Conservation (phyloP, 2,329 filamentous ascomycete species). For the Metarhizium robertsii region DNA sequence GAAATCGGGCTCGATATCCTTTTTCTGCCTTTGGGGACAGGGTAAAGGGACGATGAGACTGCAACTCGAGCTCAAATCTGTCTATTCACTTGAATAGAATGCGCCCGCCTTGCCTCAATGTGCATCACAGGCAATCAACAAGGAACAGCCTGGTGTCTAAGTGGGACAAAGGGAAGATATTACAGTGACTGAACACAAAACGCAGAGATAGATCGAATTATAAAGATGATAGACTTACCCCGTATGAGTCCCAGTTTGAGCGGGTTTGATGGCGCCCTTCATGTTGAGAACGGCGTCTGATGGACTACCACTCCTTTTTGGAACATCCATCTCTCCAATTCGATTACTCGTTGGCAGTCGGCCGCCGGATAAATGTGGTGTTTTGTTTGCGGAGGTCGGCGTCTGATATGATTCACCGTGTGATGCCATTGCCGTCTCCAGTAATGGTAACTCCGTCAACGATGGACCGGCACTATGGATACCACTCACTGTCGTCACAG, state of each 20-base stretch:
- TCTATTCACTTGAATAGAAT: not conserved
- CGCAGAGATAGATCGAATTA: not conserved
- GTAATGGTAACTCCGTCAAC: slow-evolving; percentile 26
- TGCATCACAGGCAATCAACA: not conserved
- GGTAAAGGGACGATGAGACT: not conserved
- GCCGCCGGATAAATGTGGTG: not conserved
- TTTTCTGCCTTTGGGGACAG: not conserved
- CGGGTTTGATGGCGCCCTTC: slow-evolving; percentile 2
- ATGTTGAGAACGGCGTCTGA: slow-evolving; percentile 18
- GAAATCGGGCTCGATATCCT: not conserved
- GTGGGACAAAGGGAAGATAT: not conserved
- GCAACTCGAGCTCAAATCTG: not conserved
- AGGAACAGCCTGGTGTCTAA: too few species aligned
- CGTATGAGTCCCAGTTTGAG: not conserved
- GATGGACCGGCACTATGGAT: slow-evolving; percentile 24
- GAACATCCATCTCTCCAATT: not conserved
- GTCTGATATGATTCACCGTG: slow-evolving; percentile 12
- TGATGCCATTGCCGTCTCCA: slow-evolving; percentile 26
- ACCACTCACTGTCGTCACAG: slow-evolving; percentile 40
- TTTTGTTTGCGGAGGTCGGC: slow-evolving; percentile 2
- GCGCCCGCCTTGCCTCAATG: not conserved
- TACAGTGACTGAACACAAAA: not conserved
- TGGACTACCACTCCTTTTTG: slow-evolving; percentile 9
- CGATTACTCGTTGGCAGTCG: not conserved
- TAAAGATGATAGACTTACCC: slow-evolving; percentile 5